Evolutionary conservation across 2,329 filamentous ascomycete species (phyloP).

Genomic region (Salinomyces thailandicus): DNA sequence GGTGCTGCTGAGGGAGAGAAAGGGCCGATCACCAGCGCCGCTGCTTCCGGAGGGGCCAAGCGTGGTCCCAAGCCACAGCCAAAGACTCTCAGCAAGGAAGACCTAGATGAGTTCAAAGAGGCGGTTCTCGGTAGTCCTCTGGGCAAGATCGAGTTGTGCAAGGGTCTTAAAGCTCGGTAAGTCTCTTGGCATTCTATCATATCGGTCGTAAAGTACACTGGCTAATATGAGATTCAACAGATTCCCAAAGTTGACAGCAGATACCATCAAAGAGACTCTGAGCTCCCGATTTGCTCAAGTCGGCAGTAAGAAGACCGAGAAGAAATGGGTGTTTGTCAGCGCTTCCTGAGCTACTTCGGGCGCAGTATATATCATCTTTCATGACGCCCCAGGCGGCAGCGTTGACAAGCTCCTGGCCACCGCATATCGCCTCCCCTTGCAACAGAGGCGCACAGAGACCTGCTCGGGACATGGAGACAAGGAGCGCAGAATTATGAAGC

Average conservation of each 20-base stretch:
- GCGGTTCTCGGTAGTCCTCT: slow-evolving; percentile 60
- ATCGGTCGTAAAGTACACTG: neutral
- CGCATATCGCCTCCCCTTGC: no score
- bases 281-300: slow-evolving; percentile 54
- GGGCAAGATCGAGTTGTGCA: slow-evolving; percentile 63
- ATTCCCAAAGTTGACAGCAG: slow-evolving; percentile 60
- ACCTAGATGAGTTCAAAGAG: slow-evolving; percentile 57
- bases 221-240: slow-evolving; percentile 25
- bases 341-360: slow-evolving; percentile 2
- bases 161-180: slow-evolving; percentile 60
- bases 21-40: slow-evolving; percentile 23
- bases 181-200: slow-evolving; percentile 12
- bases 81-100: slow-evolving; percentile 46
- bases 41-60: slow-evolving; percentile 21
- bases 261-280: slow-evolving; percentile 60
- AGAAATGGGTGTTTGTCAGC: slow-evolving; percentile 45
- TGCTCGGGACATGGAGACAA: no score
- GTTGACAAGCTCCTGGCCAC: no score
- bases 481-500: no score
- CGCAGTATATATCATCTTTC: no score
- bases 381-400: no score
- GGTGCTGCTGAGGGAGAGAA: slow-evolving; percentile 23
- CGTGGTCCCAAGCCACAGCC: slow-evolving; percentile 26
- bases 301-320: slow-evolving; percentile 52
- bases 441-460: no score